Evolutionary conservation across 1,284 basidiomycete species (phyloP).

Genomic region (Melampsora abietis-canadensis): DNA sequence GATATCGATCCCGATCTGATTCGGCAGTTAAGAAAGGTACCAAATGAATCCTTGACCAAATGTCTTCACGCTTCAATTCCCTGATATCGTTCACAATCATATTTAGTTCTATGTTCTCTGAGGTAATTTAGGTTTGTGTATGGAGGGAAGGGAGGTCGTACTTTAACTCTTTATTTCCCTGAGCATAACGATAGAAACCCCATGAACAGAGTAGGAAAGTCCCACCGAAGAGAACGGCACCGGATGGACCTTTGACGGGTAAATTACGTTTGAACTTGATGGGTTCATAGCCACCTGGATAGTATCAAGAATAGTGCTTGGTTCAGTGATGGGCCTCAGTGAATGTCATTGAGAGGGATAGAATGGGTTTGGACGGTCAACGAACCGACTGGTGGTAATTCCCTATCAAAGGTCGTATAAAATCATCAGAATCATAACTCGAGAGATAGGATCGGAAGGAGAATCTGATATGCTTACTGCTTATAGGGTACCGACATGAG

Average conservation of each 20-base stretch:
- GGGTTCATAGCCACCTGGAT: slow-evolving; percentile 76
- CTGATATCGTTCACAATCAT: slow-evolving; percentile 57
- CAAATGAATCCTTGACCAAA: slow-evolving; percentile 93
- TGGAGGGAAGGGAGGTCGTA: slow-evolving; percentile 56
- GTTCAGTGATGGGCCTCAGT: background rate
- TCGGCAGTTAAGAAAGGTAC: slow-evolving; percentile 89
- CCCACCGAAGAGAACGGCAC: slow-evolving; percentile 76
- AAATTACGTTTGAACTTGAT: slow-evolving; percentile 96
- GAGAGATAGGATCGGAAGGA: background rate
- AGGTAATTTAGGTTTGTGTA: too few species aligned
- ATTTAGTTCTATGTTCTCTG: background rate
- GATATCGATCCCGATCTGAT: slow-evolving; percentile 83
- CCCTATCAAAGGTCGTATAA: slow-evolving; percentile 5
- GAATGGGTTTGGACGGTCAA: background rate
- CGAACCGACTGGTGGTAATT: slow-evolving; percentile 32
- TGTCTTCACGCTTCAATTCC: slow-evolving; percentile 87
- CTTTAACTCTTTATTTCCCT: slow-evolving; percentile 88
- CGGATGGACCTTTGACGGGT: slow-evolving; percentile 85
- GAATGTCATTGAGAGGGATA: background rate
- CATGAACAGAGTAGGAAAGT: slow-evolving; percentile 80
- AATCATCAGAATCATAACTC: background rate
- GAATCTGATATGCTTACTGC: slow-evolving; percentile 17
- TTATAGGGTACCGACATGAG: slow-evolving; percentile 40
- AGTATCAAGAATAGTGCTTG: slow-evolving; percentile 4
- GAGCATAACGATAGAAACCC: slow-evolving; percentile 88